Conservation (phyloP, 805 yeast species). For the Millerozyma acaciae region DNA sequence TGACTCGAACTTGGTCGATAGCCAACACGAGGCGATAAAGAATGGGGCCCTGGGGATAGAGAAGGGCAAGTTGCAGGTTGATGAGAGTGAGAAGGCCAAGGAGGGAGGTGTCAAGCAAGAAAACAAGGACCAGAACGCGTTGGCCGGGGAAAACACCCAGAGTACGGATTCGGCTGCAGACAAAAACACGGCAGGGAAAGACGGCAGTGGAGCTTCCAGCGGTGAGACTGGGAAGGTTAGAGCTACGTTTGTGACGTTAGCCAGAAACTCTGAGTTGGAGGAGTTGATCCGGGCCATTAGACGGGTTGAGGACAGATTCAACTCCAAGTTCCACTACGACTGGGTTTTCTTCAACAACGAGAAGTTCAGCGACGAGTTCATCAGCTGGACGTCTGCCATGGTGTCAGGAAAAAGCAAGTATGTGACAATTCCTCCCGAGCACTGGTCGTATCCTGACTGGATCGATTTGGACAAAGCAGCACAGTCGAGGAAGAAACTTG, state of each 20-base stretch:
- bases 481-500: constrained; percentile 55
- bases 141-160: background rate
- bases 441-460: constrained; percentile 86
- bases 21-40: background rate
- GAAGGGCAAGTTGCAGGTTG: background rate
- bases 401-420: constrained; percentile 75
- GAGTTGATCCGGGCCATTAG: constrained; percentile 62
- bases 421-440: constrained; percentile 77
- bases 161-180: too few species aligned
- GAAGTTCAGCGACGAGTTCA: constrained; percentile 79
- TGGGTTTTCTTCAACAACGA: constrained; percentile 95
- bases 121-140: background rate
- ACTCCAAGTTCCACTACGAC: constrained; percentile 74
- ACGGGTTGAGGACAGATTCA: constrained; percentile 86
- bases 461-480: constrained; percentile 75
- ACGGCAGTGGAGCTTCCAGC: too few species aligned
- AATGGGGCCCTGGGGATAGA: background rate
- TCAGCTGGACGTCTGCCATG: constrained; percentile 57
- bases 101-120: background rate
- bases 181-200: too few species aligned
- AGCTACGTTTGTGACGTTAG: constrained; percentile 79
- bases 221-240: constrained; percentile 5
- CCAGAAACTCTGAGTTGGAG: constrained; percentile 70
- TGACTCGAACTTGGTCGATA: background rate
- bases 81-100: background rate